Base-by-base conservation (phyloP, 306 rosid genomes). In the Trichosanthes truncata region DNA sequence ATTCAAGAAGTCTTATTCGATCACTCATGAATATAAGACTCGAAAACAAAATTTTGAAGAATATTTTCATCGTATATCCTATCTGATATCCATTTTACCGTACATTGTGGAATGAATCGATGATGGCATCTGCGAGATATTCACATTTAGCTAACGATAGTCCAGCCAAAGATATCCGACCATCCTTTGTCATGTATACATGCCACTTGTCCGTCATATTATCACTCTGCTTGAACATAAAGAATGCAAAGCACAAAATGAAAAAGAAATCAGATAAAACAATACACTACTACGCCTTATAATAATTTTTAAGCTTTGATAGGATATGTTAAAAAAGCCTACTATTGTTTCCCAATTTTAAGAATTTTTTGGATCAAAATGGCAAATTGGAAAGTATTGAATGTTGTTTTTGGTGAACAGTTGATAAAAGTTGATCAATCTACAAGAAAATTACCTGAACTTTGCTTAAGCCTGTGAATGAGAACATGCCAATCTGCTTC, bases 161-260 rank as follows among this genome's bases (percentile, higher is more conserved):
- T 25, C 99, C 97, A 29, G 99, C 99, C 84, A 95, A 79, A 67
- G 99, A 95, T 84, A 93, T 93, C 84, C 99, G 90, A 85, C 99
- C 99, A 67, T 93, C 99, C 89, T 95, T 93, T 74, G 99, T 93
- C 99, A 95, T 91, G 97, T 90, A 93, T 80, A 93, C 91, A 61
- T 86, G 97, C 99, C 99, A 95, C 87, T 93, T 95, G 81, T 90
- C 88, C 11, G 99, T 91, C 97, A 93, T 93, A 78, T 90, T 90
- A 80, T 93, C 97, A 74, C 88, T 91, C 99, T 95, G 94, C 49
- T 80, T 33, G 29, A 33, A 74, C 43, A 74, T 49, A 51, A 48
- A 73, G 78, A 48, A 1, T 49, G 26, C 76, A 29, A 74, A 40
- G 20, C n/a, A 43, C 7, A 14, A 49, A 14, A 13, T 31, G 68